Conservation (phyloP, 257 asterid genomes). For the Osmanthus fragrans region DNA sequence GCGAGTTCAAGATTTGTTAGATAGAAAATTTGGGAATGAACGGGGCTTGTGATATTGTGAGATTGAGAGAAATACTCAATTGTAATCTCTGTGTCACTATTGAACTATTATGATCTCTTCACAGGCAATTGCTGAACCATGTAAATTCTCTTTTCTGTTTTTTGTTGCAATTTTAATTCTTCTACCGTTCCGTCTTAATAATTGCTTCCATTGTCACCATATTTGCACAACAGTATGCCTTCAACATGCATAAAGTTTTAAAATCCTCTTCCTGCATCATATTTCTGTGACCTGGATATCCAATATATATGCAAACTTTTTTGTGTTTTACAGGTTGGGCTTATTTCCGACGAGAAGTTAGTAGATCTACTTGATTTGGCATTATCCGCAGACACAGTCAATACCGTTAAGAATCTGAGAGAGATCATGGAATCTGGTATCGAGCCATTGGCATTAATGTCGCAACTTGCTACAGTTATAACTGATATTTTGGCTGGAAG, state of each 20-base stretch:
- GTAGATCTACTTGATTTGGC: slow-evolving; percentile 95
- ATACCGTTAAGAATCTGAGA: slow-evolving; percentile 91
- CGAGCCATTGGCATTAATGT: slow-evolving; percentile 95
- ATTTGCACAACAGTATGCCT: not conserved
- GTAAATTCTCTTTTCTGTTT: not conserved
- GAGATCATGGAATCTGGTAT: slow-evolving; percentile 94
- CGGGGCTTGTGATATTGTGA: not conserved
- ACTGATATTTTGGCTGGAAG: slow-evolving; percentile 98
- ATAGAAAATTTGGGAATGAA: not conserved
- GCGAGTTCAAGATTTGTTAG: not conserved
- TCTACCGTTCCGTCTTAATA: not conserved
- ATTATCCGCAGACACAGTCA: slow-evolving; percentile 91
- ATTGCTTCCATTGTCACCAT: not conserved
- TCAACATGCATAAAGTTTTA: not conserved
- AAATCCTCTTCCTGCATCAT: not conserved
- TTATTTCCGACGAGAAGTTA: slow-evolving; percentile 87
- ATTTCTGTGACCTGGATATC: not conserved
- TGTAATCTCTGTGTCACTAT: not conserved
- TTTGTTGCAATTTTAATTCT: not conserved
- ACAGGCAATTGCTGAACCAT: not conserved
- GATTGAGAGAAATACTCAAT: not conserved
- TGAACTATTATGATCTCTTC: not conserved
- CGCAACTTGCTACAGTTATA: slow-evolving; percentile 94
- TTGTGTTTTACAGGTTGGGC: slow-evolving; percentile 70
- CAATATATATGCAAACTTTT: not conserved